These are phyloP conservation scores for Colletotrichum limetticola DNA, from an alignment of 2,329 filamentous ascomycete genomes.

Conservation along the genomic window DNA sequence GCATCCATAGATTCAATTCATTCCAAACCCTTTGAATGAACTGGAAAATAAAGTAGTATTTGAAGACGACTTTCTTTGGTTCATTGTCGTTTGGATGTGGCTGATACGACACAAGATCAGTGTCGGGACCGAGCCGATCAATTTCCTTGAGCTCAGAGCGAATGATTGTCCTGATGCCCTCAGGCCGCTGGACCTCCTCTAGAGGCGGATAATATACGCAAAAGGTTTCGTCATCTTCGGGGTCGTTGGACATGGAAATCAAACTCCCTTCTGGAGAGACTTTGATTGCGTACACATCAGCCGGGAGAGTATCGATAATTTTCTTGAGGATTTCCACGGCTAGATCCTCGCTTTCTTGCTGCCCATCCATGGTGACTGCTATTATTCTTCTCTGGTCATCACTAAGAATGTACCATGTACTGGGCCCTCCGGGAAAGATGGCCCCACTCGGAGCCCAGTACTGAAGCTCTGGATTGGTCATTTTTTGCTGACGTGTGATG, in stretches of 20 bases:
- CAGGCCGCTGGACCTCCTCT: not conserved
- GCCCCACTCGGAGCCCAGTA: not conserved
- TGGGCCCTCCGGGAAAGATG: slow-evolving; percentile 36
- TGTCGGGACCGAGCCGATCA: not conserved
- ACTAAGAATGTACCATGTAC: slow-evolving; percentile 42
- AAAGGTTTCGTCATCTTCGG: not conserved
- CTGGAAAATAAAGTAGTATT: not conserved
- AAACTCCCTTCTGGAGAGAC: slow-evolving; percentile 30
- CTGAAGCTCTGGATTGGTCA: not conserved
- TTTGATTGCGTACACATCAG: slow-evolving; percentile 38
- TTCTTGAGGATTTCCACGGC: slow-evolving; percentile 40
- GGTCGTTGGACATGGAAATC: not conserved
- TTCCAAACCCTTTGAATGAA: not conserved
- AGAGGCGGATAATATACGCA: not conserved
- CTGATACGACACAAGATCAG: not conserved
- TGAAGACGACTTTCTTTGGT: not conserved
- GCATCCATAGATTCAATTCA: not conserved
- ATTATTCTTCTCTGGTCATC: slow-evolving; percentile 43
- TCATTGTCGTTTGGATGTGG: not conserved
- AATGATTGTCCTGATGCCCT: not conserved
- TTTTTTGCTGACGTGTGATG: no score
- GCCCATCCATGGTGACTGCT: slow-evolving; percentile 43
- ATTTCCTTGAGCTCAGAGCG: not conserved
- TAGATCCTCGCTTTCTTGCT: slow-evolving; percentile 38
- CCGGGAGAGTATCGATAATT: slow-evolving; percentile 36